Base-by-base conservation (phyloP, 116 monocot species). In the Thalassia testudinum region DNA sequence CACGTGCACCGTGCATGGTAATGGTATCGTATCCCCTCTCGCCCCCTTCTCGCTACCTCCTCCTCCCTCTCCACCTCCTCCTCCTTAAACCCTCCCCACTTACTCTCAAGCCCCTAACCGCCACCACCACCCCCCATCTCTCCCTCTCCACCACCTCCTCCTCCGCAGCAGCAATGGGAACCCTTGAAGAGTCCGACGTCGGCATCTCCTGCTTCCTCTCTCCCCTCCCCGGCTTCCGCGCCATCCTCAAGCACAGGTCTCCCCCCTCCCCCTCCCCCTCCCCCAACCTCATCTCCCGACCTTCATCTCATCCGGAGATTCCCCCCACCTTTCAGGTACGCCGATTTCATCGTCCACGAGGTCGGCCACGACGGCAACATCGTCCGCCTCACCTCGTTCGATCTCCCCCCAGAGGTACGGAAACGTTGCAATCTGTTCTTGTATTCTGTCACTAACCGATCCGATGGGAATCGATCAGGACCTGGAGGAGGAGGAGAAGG, bases 281-380 rank as follows among this genome's bases (percentile, higher is more conserved):
- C 48, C 21, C 12, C 1, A 21, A 47, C 59, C 6, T 24, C 12
- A 53, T 24, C 30, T 40, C 18, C 24, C 1, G 29, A 37, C 26
- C 11, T 45, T 28, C n/a, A n/a, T n/a, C n/a, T n/a, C n/a, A n/a
- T n/a, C n/a, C n/a, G n/a, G n/a, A n/a, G n/a, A n/a, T n/a, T n/a
- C n/a, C n/a, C n/a, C n/a, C n/a, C n/a, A n/a, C n/a, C n/a, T n/a
- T 22, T 25, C 21, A 91, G 89, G 63, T 99, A 99, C 34, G 54
- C 90, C 30, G 97, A 99, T 77, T 99, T 99, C 67, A 75, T 99
- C 52, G 97, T 97, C 13, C 82, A 82, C 52, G 97, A 90, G 52
- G 97, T 99, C 20, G 80, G 70, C 63, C 53, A 21, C 24, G 79
- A 86, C 26, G 90, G 75, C 34, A 78, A 70, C 12, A 28, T 86